phyloP scores from a whole-genome alignment of 768 basidiomycete species.

The Strobilomyces confusus region DNA sequence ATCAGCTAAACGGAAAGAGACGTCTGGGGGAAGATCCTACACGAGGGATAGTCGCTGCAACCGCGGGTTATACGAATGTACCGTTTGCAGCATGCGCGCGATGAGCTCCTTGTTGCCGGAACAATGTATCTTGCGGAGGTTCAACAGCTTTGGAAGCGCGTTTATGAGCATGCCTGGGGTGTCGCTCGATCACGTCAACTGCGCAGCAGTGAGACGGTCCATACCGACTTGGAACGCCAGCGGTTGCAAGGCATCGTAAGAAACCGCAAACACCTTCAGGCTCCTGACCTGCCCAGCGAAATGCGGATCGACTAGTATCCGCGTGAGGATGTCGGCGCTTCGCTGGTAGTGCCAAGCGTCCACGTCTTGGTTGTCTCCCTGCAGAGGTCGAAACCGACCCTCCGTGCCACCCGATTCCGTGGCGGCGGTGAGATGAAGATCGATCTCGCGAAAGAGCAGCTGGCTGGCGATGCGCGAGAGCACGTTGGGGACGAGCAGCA shows the following conservation, averaged over 20 bases:
- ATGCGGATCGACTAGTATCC: slow-evolving; percentile 54
- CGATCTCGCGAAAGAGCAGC: slow-evolving; percentile 58
- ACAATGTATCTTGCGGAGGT: slow-evolving; percentile 57
- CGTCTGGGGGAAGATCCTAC: slow-evolving; percentile 31
- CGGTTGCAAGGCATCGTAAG: slow-evolving; percentile 43
- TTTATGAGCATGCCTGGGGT: slow-evolving; percentile 62
- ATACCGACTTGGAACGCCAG: slow-evolving; percentile 65
- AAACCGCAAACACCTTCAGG: slow-evolving; percentile 54
- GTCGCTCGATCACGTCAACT: background rate
- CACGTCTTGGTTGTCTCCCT: slow-evolving; percentile 30
- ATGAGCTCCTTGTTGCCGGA: slow-evolving; percentile 55
- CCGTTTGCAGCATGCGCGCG: slow-evolving; percentile 45
- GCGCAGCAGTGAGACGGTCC: slow-evolving; percentile 1
- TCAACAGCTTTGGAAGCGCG: slow-evolving; percentile 58
- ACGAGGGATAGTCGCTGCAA: slow-evolving; percentile 54
- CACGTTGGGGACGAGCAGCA: slow-evolving; percentile 60
- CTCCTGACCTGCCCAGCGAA: slow-evolving; percentile 59
- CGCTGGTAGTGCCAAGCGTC: slow-evolving; percentile 52
- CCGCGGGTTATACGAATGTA: slow-evolving; percentile 49
- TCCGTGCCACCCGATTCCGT: slow-evolving; percentile 23
- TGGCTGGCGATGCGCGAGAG: slow-evolving; percentile 68
- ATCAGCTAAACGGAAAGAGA: slow-evolving; percentile 1
- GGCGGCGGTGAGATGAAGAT: slow-evolving; percentile 53
- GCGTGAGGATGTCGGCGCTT: slow-evolving; percentile 66
- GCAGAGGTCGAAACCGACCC: slow-evolving; percentile 9